Base-by-base conservation (phyloP, 768 basidiomycete genomes). In the Suillus discolor region DNA sequence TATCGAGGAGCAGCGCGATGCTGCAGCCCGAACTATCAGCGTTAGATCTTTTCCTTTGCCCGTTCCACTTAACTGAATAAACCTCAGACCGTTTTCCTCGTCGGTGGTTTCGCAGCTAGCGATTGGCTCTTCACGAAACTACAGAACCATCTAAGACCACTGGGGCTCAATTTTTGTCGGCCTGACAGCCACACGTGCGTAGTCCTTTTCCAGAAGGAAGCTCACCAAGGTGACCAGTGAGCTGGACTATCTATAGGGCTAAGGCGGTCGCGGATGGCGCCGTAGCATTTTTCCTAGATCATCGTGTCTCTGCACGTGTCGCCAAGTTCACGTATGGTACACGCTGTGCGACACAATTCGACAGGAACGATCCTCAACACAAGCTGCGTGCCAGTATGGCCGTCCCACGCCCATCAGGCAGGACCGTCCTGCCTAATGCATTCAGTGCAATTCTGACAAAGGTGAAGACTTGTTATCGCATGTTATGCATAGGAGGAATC, bases 121-220 rank as follows among this genome's bases (percentile, higher is more conserved):
- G 79, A 81, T 57, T 84, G 79, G 78, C 74, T 84, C 11, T 83
- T 79, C 42, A 65, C 69, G 16, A 74, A 51, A 34, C 64, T 83
- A 20, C 70, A 76, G 47, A 63, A 53, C 1, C 68, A 75, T 2
- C 70, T 87, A n/a, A 71, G 66, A 25, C 73, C 75, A 0, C 62
- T 77, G 15, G 75, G 78, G 2, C 62, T 86, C 41, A 73, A 78
- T 25, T 77, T 87, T 45, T 78, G 80, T 64, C 80, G 85, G 4
- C 86, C 85, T 6, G 84, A 87, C 62, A 80, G 79, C 39, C 82
- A 85, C 70, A 79, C 85, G 87, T 85, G 64, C 36, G 76, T 73
- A 11, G 3, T 47, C 36, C 12, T 28, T 6, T 8, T 60, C 20
- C 20, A 9, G 31, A 47, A 25, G 59, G 25, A 42, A 42, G 18